phyloP scores from a whole-genome alignment of 345 rosid species.

The Gossypium sturtianum region DNA sequence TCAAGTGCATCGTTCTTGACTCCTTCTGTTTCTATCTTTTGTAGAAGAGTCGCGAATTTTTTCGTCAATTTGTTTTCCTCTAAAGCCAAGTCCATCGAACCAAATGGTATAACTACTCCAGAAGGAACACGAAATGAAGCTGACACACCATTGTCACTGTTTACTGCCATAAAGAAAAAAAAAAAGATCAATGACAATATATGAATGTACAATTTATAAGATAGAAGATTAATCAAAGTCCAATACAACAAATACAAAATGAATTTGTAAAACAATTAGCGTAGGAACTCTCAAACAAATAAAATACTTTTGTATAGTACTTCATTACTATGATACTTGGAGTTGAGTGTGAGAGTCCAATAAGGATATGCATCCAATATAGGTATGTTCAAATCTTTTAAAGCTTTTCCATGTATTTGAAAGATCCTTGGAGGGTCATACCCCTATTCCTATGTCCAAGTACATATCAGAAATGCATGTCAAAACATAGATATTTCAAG shows the following conservation, averaged over 20 bases:
- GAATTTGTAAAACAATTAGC: not conserved
- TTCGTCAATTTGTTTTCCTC: constrained; percentile 41
- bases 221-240: not conserved
- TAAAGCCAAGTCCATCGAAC: constrained; percentile 77
- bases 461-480: not conserved
- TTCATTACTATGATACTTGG: not conserved
- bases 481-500: not conserved
- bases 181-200: not conserved
- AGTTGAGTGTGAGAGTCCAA: not conserved
- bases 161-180: constrained; percentile 39
- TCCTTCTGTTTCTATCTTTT: constrained; percentile 59
- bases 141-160: constrained; percentile 66
- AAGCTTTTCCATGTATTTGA: not conserved
- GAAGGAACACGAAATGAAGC: constrained; percentile 77
- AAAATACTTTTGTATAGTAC: not conserved
- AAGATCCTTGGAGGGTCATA: not conserved
- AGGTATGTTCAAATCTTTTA: not conserved
- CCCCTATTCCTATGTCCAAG: not conserved
- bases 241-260: not conserved
- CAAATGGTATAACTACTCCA: constrained; percentile 83
- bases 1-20: constrained; percentile 68
- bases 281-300: not conserved
- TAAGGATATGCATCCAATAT: not conserved
- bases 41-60: constrained; percentile 51
- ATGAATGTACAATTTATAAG: no score